These are phyloP conservation scores for Tuber melanosporum DNA, from an alignment of 495 filamentous ascomycete species.

Conservation along the genomic window DNA sequence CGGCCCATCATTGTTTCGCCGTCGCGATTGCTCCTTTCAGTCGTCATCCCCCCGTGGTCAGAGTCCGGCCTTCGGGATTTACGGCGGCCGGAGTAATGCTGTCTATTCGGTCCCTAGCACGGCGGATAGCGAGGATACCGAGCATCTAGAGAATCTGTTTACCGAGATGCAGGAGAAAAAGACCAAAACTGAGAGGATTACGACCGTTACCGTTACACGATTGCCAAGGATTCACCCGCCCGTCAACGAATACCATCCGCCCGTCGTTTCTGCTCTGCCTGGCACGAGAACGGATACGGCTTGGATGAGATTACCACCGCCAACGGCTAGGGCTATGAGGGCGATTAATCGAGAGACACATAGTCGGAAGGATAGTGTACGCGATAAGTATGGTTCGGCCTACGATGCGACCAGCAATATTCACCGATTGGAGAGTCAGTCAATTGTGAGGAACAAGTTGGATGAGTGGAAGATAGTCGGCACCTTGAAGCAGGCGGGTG, in stretches of 20 bases:
- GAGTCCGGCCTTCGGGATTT: not conserved
- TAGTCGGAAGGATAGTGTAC: slow-evolving; percentile 12
- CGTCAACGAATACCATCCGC: slow-evolving; percentile 27
- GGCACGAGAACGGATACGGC: slow-evolving; percentile 18
- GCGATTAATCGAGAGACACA: slow-evolving; percentile 25
- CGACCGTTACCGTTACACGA: slow-evolving; percentile 23
- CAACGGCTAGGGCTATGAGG: slow-evolving; percentile 26
- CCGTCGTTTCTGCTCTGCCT: slow-evolving; percentile 27
- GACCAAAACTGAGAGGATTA: slow-evolving; percentile 19
- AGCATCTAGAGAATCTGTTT: not conserved
- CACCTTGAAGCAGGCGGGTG: not conserved
- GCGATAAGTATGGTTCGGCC: not conserved
- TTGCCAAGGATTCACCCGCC: slow-evolving; percentile 28
- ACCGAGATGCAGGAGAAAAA: slow-evolving; percentile 9
- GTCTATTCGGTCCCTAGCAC: not conserved
- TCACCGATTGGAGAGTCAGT: not conserved
- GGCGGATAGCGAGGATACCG: not conserved
- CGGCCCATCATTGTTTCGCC: slow-evolving; percentile 24
- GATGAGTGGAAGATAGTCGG: not conserved
- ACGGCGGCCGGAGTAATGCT: not conserved
- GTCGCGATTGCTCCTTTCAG: slow-evolving; percentile 14
- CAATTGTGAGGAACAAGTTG: not conserved
- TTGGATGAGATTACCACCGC: slow-evolving; percentile 33
- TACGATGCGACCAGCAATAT: not conserved
- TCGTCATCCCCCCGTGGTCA: slow-evolving; percentile 12